Evolutionary conservation across 805 yeast species (phyloP), one percentile per base, ranked within the genome.

Genomic region (Candida yuanshanica): DNA sequence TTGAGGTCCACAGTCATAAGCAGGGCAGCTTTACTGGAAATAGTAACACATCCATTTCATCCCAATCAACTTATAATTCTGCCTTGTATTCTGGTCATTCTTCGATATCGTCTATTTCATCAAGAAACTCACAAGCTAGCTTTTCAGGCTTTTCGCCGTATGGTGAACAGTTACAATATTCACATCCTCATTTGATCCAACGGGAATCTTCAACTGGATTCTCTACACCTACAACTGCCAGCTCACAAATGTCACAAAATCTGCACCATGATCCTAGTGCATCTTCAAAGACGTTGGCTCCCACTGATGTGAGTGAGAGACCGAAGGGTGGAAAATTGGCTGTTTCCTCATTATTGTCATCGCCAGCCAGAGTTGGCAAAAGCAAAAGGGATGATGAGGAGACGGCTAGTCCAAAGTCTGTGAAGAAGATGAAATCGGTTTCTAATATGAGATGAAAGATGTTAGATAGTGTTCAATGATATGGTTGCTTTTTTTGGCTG

Each of bases 21-120:
- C 13, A 22, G 14, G 35, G 38, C 7, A 17, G 26, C 20, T 22
- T 16, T n/a, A 40, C 39, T 21, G 41, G n/a, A n/a, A 27, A 27
- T 27, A 18, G 35, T 25, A 29, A 41, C 39, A 47, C 43, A 17
- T 44, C 48, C 5, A 38, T 48, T 7, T 51, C 56, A 6, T 36
- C 56, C 7, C 45, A 44, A n/a, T 56, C 59, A 13, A 50, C 58
- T 1, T 40, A 45, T 21, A 44, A 45, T 3, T 32, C 43, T 16
- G 45, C 56, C 2, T 17, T 50, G 8, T 52, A 53, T 37, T 56
- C 60, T 8, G 39, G 48, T 2, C 47, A 51, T 20, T 51, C 58
- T 3, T 55, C 60, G 7, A 46, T 51, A 5, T 52, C 58, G 1
- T 55, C 59, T 9, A 39, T 47, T 1, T 55, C 59, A 5, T 46